Evolutionary conservation across 208 protist species (phyloP), one percentile per base, ranked within the genome.

Genomic region (Endotrypanum monterogeii): DNA sequence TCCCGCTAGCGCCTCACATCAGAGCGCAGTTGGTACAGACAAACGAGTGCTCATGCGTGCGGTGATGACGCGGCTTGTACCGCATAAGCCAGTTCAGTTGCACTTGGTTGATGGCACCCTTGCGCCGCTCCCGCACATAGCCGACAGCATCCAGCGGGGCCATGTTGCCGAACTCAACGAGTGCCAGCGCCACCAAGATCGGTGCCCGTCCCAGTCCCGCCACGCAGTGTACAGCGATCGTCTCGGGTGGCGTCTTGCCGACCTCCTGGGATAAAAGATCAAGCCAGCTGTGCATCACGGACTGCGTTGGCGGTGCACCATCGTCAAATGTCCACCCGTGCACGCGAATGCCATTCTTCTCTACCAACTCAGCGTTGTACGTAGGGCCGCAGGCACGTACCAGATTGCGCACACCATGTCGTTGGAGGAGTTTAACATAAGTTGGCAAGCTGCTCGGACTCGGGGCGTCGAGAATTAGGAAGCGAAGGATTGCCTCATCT

Each of bases 321-420:
- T 98, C 96, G 74, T 95, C 92, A 67, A 98, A 98, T 44, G 90
- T 89, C 90, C 85, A 96, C 63, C 88, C 90, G 73, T 96, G 90
- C 50, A 94, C 86, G 39, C 90, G 65, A 60, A 95, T 97, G 55
- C 85, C 87, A 37, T 83, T 90, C 69, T 86, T 83, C 82, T 93
- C 80, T 37, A 96, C 87, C 2, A 88, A 67, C 28, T 75, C 71
- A 9, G 82, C 85, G 67, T 94, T 86, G 73, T 97, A 98, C 18
- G 91, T 97, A 18, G 84, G 86, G 8, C 89, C 89, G 80, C 94
- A 98, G 32, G 95, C 94, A 32, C 91, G 87, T 46, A 96, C 92
- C 23, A 96, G 86, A 73, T 98, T 92, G 37, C 76, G 84, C 63
- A 96, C 91, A 52, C 86, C 83, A 28, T 89, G 83, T 39, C 83